A percentile compares a stretch with the other conserved stretches of the same genome.
Conservation (phyloP, 2,329 filamentous ascomycete species). For the Aspergillus clavatus region DNA sequence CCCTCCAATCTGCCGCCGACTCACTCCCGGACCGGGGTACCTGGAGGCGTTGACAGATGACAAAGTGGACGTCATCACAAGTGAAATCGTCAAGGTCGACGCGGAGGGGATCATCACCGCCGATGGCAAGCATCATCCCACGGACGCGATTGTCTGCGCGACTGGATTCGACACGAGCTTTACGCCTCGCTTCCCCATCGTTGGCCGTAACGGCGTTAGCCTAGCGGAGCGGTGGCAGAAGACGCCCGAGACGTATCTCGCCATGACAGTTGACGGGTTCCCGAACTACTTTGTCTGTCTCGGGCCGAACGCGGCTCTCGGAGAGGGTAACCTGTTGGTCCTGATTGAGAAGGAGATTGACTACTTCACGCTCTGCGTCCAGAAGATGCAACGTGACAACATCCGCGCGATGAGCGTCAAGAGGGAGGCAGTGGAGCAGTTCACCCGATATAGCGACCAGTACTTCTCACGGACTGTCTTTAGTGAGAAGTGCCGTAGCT, state of each 20-base stretch:
- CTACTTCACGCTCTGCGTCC: constrained; percentile 31
- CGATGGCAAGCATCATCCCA: constrained; percentile 30
- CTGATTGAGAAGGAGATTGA: constrained; percentile 31
- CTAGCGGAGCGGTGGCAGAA: constrained; percentile 28
- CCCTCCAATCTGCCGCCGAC: constrained; percentile 39
- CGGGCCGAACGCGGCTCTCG: constrained; percentile 31
- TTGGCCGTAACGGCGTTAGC: constrained; percentile 24
- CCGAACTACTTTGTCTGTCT: constrained; percentile 34
- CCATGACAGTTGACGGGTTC: constrained; percentile 30
- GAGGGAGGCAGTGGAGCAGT: constrained; percentile 24
- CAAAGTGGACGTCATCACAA: constrained; percentile 57
- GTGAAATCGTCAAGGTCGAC: constrained; percentile 45
- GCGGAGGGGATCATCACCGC: constrained; percentile 30
- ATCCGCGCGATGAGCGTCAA: constrained; percentile 28
- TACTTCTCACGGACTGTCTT: constrained; percentile 35
- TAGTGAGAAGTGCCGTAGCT: constrained; percentile 33
- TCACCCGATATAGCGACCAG: constrained; percentile 30
- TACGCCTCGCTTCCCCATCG: constrained; percentile 32
- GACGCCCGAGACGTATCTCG: constrained; percentile 34
- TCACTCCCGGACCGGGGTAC: constrained; percentile 46
- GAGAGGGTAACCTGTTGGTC: constrained; percentile 32
- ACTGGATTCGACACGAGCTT: constrained; percentile 37
- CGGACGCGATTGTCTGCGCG: constrained; percentile 36
- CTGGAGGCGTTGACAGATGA: constrained; percentile 58
- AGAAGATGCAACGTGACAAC: constrained; percentile 35